These are phyloP conservation scores for Myxozyma monticola DNA, from an alignment of 805 yeast genomes.

Conservation along the genomic window DNA sequence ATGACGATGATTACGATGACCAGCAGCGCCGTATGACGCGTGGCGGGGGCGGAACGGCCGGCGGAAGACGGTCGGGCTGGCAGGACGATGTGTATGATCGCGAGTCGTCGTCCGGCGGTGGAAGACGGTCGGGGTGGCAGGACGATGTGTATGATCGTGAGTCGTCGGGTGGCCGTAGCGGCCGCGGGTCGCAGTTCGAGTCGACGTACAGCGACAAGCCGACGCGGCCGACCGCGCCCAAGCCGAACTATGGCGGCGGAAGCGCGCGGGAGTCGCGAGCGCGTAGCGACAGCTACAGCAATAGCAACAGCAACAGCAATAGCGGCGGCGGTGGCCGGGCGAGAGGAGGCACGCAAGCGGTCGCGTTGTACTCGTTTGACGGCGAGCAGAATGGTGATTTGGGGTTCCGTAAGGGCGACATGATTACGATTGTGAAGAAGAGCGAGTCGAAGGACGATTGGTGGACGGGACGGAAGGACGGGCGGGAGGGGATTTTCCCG, in stretches of 20 bases:
- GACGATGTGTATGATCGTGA: slow-evolving; percentile 75
- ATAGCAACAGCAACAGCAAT: slow-evolving; percentile 14
- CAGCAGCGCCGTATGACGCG: slow-evolving; percentile 38
- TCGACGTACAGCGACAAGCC: slow-evolving; percentile 45
- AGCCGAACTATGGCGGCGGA: slow-evolving; percentile 41
- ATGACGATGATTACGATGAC: slow-evolving; percentile 45
- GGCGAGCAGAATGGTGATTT: slow-evolving; percentile 95
- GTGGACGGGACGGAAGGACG: slow-evolving; percentile 95
- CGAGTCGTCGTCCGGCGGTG: slow-evolving; percentile 23
- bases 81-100: slow-evolving; percentile 82
- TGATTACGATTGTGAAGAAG: slow-evolving; percentile 80
- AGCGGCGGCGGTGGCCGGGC: slow-evolving; percentile 15
- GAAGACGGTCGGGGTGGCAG: slow-evolving; percentile 65
- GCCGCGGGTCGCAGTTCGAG: slow-evolving; percentile 44
- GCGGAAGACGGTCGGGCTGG: slow-evolving; percentile 56
- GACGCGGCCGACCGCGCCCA: slow-evolving; percentile 46
- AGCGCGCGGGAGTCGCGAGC: slow-evolving; percentile 1
- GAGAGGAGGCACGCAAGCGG: slow-evolving; percentile 65
- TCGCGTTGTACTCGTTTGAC: slow-evolving; percentile 82
- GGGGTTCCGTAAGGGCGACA: slow-evolving; percentile 91
- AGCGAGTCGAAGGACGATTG: slow-evolving; percentile 91
- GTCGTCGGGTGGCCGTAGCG: slow-evolving; percentile 36
- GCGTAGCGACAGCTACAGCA: slow-evolving; percentile 1
- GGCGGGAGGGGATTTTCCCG: slow-evolving; percentile 89
- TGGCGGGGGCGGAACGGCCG: slow-evolving; percentile 13